Conservation (phyloP, 257 asterid species). For the Fraxinus anomala region DNA sequence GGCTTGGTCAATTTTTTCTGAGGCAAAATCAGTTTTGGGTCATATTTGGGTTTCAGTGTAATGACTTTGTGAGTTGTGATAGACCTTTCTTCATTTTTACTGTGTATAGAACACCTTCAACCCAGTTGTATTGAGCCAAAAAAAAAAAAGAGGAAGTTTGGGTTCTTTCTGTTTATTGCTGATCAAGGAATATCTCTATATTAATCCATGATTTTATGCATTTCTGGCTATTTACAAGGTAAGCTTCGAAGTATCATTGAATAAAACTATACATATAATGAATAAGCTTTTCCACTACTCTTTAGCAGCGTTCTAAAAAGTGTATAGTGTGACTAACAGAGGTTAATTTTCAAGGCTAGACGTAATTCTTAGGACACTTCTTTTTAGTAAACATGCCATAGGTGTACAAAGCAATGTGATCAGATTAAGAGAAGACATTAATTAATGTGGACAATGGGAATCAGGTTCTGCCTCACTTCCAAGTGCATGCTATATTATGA, state of each 20-base stretch:
- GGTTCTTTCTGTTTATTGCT: background rate
- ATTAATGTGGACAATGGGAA: background rate
- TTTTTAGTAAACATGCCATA: no score
- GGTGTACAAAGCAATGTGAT: background rate
- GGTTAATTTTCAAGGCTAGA: no score
- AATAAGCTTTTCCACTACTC: no score
- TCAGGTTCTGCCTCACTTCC: background rate
- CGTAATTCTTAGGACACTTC: no score
- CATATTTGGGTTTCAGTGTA: conserved; percentile 25
- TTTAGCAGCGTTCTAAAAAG: no score
- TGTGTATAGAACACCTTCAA: conserved; percentile 25
- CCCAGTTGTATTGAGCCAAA: background rate
- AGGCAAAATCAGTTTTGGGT: conserved; percentile 21
- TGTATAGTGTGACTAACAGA: no score
- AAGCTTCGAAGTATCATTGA: background rate
- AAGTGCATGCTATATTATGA: no score
- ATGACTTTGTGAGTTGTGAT: background rate
- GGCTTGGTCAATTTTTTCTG: conserved; percentile 30
- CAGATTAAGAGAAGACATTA: background rate
- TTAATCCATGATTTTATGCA: background rate
- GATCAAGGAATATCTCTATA: background rate
- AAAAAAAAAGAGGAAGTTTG: background rate
- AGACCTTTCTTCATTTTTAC: conserved; percentile 17
- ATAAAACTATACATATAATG: background rate
- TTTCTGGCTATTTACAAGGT: background rate